Percentiles rank a stretch among this genome's conserved stretches.
Conservation (phyloP, 1,139 yeast genomes). For the Candida tropicalis region DNA sequence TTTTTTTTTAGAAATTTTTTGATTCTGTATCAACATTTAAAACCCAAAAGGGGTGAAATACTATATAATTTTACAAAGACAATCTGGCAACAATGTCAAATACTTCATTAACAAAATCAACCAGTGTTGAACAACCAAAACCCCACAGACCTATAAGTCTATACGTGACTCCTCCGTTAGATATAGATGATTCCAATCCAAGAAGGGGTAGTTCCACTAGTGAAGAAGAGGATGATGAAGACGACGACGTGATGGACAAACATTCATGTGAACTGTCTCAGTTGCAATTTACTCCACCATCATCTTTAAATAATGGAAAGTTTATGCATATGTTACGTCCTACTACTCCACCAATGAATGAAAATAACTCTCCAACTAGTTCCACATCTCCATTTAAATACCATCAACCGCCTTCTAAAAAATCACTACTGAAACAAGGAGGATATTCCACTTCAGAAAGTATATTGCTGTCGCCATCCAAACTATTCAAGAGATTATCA, state of each 20-base stretch:
- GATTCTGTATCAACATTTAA: too few relatives aligned
- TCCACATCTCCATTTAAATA: conserved; percentile 1
- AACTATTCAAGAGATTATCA: conserved; percentile 13
- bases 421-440: neutral
- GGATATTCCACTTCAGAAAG: conserved; percentile 2
- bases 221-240: conserved; percentile 8
- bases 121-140: neutral
- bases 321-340: conserved; percentile 1
- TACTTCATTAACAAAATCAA: neutral
- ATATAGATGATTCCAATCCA: neutral
- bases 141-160: conserved; percentile 22
- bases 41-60: too few relatives aligned
- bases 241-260: conserved; percentile 7
- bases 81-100: neutral
- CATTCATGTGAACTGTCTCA: conserved; percentile 7
- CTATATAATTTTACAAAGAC: neutral
- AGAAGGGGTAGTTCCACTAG: conserved; percentile 6
- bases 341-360: neutral
- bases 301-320: conserved; percentile 12
- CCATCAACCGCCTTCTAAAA: conserved; percentile 6
- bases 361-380: neutral
- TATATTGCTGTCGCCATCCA: conserved; percentile 11
- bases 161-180: conserved; percentile 25
- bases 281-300: conserved; percentile 15
- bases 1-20: too few relatives aligned